phyloP scores from a whole-genome alignment of 768 basidiomycete species.

The Gelatoporia subvermispora region DNA sequence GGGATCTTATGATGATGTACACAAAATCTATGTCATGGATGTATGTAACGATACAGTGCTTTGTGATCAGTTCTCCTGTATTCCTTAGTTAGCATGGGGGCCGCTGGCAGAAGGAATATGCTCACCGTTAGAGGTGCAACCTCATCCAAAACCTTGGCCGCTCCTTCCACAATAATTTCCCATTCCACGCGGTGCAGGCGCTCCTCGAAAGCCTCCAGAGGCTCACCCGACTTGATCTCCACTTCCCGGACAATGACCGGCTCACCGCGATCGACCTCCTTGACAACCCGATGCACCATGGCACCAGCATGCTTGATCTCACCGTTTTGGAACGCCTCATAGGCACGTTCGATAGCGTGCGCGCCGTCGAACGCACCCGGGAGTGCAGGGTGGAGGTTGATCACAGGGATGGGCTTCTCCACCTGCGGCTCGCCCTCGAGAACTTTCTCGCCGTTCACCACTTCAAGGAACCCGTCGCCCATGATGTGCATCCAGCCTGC shows the following conservation, averaged over 20 bases:
- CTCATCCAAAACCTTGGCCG: slow-evolving; percentile 63
- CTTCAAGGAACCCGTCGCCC: slow-evolving; percentile 72
- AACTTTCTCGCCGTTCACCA: slow-evolving; percentile 41
- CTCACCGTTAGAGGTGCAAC: slow-evolving; percentile 26
- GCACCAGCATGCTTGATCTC: slow-evolving; percentile 76
- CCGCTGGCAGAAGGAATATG: background rate
- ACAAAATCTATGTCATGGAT: no score
- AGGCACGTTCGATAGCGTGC: slow-evolving; percentile 86
- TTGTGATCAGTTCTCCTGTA: no score
- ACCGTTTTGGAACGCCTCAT: slow-evolving; percentile 80
- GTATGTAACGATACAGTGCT: no score
- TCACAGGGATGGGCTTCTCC: slow-evolving; percentile 63
- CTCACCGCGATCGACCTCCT: slow-evolving; percentile 89
- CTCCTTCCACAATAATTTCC: slow-evolving; percentile 85
- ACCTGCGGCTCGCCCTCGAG: slow-evolving; percentile 30
- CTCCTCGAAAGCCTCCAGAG: slow-evolving; percentile 65
- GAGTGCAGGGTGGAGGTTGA: slow-evolving; percentile 95
- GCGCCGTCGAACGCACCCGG: slow-evolving; percentile 96
- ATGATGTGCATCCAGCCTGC: slow-evolving; percentile 99
- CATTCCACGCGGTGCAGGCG: slow-evolving; percentile 84
- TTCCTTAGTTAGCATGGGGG: no score
- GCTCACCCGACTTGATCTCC: slow-evolving; percentile 65
- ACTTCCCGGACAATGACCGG: slow-evolving; percentile 82
- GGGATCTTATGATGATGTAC: no score
- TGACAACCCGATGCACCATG: slow-evolving; percentile 93